Evolutionary conservation across 352 stramenopile species (phyloP), one percentile per base, ranked within the genome.

Genomic region (Phytophthora kernoviae): DNA sequence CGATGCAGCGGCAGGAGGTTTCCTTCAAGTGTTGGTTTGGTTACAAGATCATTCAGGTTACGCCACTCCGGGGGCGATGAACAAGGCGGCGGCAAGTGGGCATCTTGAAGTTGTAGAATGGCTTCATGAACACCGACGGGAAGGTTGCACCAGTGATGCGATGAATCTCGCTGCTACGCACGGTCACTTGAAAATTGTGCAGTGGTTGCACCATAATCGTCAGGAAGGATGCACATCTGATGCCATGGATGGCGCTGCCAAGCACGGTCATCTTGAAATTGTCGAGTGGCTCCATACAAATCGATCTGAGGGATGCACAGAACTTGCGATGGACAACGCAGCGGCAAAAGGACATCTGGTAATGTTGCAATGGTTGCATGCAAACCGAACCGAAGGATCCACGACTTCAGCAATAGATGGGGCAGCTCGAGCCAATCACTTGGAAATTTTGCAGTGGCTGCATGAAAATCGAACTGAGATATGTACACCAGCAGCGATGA

Each of bases 1-100:
- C 36, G 53, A 71, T 53, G 46, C 67, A 4, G 67, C 62, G 7
- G 52, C 67, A 17, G 62, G 62, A 32, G 62, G 62, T 20, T 58
- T 66, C 36, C 41, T 75, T 11, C 40, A 65, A 20, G 57, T 72
- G 6, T 33, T 75, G 11, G 27, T 39, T 3, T 75, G 67, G 67
- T 39, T 76, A 40, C 67, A 73, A 24, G 51, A 66, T 11, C 62
- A 76, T 49, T 70, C 67, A 24, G 67, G 58, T 4, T 69, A 72
- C 45, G 66, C 62, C 2, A 70, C 61, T 9, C 30, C 51, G 4
- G 54, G 61, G 1, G 80, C 75, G 11, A 90, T 90, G 80, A 79
- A 88, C 44, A 81, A 73, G 24, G 80, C 80, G 0, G 77, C 78
- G 1, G 58, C 54, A 0, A 75, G 74, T 34, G 81, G 79, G 8